A percentile compares a stretch with the other conserved stretches of the same genome.
These are phyloP conservation scores for Penicillium sp. DNA, from an alignment of 2,329 filamentous ascomycete species.

Conservation along the genomic window DNA sequence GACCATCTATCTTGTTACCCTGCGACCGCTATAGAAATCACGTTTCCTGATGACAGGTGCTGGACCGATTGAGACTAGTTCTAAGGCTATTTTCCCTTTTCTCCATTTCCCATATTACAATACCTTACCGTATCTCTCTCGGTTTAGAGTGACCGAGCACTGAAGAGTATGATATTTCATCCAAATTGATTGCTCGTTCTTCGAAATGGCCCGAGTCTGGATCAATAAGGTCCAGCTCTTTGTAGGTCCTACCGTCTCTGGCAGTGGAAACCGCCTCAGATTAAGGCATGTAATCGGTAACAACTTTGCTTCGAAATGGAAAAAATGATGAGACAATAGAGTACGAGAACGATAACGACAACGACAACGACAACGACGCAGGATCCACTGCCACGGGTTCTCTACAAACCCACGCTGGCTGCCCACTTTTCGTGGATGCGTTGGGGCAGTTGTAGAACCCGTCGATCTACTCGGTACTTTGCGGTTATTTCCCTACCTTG, in stretches of 20 bases:
- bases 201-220: no score
- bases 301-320: neutral
- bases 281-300: neutral
- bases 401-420: neutral
- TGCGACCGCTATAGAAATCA: neutral
- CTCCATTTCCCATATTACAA: neutral
- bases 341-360: neutral
- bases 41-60: neutral
- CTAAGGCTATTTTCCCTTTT: neutral
- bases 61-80: neutral
- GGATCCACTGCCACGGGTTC: neutral
- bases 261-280: no score
- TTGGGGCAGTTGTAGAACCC: conserved; percentile 7
- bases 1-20: neutral
- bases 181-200: neutral
- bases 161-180: no score
- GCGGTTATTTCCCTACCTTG: neutral
- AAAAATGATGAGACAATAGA: no score
- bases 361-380: neutral
- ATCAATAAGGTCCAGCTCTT: no score
- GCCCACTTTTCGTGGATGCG: neutral
- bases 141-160: no score
- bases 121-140: neutral
- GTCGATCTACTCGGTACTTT: neutral
- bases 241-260: no score